Evolutionary conservation across 1,284 basidiomycete species (phyloP), one percentile per base, ranked within the genome.

Genomic region (Bjerkandera adusta): DNA sequence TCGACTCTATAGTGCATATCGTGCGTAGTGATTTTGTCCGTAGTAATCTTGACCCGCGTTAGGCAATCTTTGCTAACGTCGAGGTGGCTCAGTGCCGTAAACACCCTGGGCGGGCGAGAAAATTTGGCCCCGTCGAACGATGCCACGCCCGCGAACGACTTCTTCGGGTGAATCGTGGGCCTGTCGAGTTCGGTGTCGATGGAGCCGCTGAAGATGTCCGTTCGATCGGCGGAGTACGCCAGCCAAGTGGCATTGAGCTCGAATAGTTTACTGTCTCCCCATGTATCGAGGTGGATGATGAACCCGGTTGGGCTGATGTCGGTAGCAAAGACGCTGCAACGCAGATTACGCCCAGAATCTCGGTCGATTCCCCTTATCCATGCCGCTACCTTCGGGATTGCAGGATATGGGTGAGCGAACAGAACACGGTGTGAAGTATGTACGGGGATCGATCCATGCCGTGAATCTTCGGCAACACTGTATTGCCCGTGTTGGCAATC

Each of bases 401-500:
- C 30, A 18, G 27, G 8, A 22, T 43, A 43, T 8, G 29, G 6
- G 18, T 27, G 27, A 6, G 27, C 29, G 41, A 43, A 43, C 5
- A 16, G 5, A 16, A 43, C 29, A 5, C 21, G 16, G 4, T 21
- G 41, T 16, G 41, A 30, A 4, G 41, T 43, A 22, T 34, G 12
- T 15, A 15, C 16, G 20, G 32, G 41, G 5, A 30, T 22, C 5
- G 13, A 5, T 10, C 15, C 10, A 13, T 8, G 16, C 6, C 11
- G 25, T 11, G 26, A 26, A 21, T 42, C 39, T 5, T 42, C 39
- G 13, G 5, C 30, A 5, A 30, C 34, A 21, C 12, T n/a, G 30
- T 33, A 43, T 5, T 43, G 41, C 6, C 41, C 41, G 30, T 33
- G 22, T 26, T 43, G 41, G 30, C 32, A 21, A 16, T 43, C 41